Evolutionary conservation across 2,329 filamentous ascomycete genomes (phyloP).

Genomic region (Penicillium sp.): DNA sequence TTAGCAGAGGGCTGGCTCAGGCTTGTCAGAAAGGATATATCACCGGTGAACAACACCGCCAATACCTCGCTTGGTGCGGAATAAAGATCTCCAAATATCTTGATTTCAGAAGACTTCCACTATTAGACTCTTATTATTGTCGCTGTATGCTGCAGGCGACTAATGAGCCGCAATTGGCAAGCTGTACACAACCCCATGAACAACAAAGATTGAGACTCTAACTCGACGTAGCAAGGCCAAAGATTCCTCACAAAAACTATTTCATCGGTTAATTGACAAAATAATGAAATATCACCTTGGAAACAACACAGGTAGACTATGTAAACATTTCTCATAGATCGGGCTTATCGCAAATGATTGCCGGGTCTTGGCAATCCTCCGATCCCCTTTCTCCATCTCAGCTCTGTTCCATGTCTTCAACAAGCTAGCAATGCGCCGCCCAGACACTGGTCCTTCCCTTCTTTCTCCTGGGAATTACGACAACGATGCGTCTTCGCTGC

Average conservation of each 20-base stretch:
- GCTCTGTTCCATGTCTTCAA: conserved; percentile 19
- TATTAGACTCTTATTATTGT: background rate
- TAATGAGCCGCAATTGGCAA: background rate
- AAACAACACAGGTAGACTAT: too few relatives aligned
- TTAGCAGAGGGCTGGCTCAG: background rate
- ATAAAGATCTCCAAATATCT: background rate
- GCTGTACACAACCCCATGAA: background rate
- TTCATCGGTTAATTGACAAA: too few relatives aligned
- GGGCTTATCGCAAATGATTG: conserved; percentile 7
- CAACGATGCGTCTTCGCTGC: conserved; percentile 59
- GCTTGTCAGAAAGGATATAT: background rate
- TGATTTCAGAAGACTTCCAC: background rate
- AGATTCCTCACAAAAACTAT: background rate
- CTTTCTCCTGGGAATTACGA: conserved; percentile 59
- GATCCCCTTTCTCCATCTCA: conserved; percentile 8
- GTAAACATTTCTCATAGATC: background rate
- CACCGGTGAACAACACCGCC: background rate
- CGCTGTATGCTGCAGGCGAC: background rate
- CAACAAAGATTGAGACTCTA: background rate
- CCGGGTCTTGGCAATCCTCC: conserved; percentile 1
- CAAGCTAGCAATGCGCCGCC: conserved; percentile 20
- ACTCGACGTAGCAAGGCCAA: too few relatives aligned
- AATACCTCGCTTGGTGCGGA: background rate
- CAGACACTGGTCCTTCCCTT: conserved; percentile 37
- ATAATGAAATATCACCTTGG: background rate